Evolutionary conservation across 345 rosid genomes (phyloP).

Genomic region (Triadica sebifera): DNA sequence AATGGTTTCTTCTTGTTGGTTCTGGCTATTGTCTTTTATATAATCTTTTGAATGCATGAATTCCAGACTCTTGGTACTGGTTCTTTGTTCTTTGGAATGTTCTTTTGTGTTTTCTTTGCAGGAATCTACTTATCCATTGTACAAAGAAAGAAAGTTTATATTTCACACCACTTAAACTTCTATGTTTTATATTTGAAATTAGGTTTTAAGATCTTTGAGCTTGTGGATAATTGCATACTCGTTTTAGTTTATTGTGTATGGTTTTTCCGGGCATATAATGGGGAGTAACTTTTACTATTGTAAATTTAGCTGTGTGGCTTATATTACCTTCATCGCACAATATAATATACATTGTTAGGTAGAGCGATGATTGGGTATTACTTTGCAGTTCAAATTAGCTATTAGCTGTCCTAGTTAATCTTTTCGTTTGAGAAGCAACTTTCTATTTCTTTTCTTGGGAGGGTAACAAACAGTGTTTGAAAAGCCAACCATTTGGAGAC

Average conservation of each 20-base stretch:
- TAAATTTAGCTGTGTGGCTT: background rate
- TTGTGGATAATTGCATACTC: background rate
- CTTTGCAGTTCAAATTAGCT: too few species aligned
- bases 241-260: background rate
- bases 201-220: background rate
- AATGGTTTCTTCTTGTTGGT: background rate
- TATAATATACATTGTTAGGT: background rate
- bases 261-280: too few species aligned
- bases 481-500: too few species aligned
- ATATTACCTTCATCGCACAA: background rate
- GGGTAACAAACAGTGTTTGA: too few species aligned
- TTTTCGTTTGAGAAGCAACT: too few species aligned
- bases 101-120: background rate
- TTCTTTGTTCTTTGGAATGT: background rate
- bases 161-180: background rate
- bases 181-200: background rate
- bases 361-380: background rate
- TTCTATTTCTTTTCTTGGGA: background rate
- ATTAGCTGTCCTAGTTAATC: too few species aligned
- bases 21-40: background rate
- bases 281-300: background rate
- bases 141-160: background rate
- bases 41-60: background rate
- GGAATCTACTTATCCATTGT: background rate
- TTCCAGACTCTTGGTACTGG: background rate